Evolutionary conservation across 164 flowering plant genomes (phyloP), one percentile per base, ranked within the genome.

Genomic region (Berberis thunbergii): DNA sequence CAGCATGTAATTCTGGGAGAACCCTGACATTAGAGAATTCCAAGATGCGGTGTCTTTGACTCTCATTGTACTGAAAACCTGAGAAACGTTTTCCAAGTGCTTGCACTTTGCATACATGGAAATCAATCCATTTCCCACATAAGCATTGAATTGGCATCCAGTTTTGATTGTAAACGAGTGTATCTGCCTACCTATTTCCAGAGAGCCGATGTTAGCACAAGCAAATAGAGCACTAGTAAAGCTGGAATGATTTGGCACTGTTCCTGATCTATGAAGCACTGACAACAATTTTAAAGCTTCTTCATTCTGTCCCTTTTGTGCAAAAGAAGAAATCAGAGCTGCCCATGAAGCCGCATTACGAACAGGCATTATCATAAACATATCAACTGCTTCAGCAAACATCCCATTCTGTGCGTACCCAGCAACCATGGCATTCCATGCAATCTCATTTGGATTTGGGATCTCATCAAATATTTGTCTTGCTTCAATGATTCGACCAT

Each of bases 361-460:
- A 26, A 56, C 43, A 4, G 83, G 81, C 79, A 83, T 83, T 45
- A 53, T 63, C 11, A 45, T 11, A 64, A 83, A 80, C 10, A 77
- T 26, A 44, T 67, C 54, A 7, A 53, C 64, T 38, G 84, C 84
- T 68, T 77, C 77, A 48, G 71, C 74, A 55, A 73, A 59, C 80
- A 74, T 72, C 11, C 84, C 80, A 77, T 78, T 72, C 60, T 78
- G 74, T 13, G 77, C 61, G 70, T 74, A 78, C 13, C 84, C 84
- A 50, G 81, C 53, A 45, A 80, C 9, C 78, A 80, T 75, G 52
- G 81, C 79, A 69, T 78, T 78, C 78, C 79, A 78, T 12, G 81
- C 67, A 49, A 78, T 57, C 53, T 60, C 63, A 68, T 66, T 78
- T 38, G 81, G 79, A 60, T 67, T 62, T n/a, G 41, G 57, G 10